Evolutionary conservation across 2,329 filamentous ascomycete species (phyloP), one percentile per base, ranked within the genome.

Genomic region (Phialophora macrospora): DNA sequence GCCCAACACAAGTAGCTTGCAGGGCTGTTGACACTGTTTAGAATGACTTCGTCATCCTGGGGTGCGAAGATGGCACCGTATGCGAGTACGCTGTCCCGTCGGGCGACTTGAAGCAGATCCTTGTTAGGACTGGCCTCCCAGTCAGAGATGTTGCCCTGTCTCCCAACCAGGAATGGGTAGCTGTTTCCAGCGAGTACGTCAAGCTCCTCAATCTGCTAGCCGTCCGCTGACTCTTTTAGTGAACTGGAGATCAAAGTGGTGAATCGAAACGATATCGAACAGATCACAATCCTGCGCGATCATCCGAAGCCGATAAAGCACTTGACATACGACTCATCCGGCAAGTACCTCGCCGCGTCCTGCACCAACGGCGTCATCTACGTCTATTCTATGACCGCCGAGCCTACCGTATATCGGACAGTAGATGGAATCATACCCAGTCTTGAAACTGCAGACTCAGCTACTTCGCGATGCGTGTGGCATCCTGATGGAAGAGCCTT

Each of bases 401-500:
- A 93, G 72, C 93, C 94, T 0, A 88, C 93, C 74, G 82, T 98
- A 65, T 84, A 97, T 60, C 88, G 88, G 70, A 93, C 91, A 76
- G 83, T 99, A 8, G 93, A 97, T 73, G 93, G 93, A 0, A 81
- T 97, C 71, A 95, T 98, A 71, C 89, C 88, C 67, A 85, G 85
- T 20, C 77, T 94, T 2, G 93, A 97, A 64, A 85, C 87, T 1
- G 92, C 95, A 52, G 85, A 88, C 1, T 91, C 96, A 67, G 84
- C 87, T 5, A 93, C 89, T 69, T 89, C 92, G 3, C 85, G 85
- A 73, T 88, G 90, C 5, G 86, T 88, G 0, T 99, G 95, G 95
- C 95, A 98, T 79, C 96, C 96, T 0, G 94, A 98, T 75, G 94
- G 95, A 22, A 87, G 92, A 71, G 92, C 93, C 2, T 96, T 99